Conservation (phyloP, 1,284 basidiomycete species). For the Ganoderma leucocontextum region DNA sequence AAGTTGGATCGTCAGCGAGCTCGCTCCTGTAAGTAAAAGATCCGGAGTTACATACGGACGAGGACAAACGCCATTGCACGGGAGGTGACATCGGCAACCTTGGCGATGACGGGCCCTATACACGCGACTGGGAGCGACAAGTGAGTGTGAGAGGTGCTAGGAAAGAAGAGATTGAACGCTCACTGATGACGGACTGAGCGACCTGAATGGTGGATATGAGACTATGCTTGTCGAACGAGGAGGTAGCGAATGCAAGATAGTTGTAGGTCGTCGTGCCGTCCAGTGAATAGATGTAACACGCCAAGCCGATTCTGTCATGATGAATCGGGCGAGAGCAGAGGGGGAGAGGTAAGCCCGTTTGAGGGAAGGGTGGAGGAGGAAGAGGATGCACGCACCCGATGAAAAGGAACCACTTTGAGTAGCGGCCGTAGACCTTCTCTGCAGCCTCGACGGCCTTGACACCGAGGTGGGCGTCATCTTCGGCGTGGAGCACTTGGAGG, state of each 20-base stretch:
- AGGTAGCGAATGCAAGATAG: slow-evolving; percentile 72
- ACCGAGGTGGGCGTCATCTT: slow-evolving; percentile 51
- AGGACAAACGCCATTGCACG: slow-evolving; percentile 66
- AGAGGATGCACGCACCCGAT: slow-evolving; percentile 52
- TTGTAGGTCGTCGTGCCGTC: slow-evolving; percentile 74
- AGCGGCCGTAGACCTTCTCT: slow-evolving; percentile 58
- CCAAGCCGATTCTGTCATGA: slow-evolving; percentile 62
- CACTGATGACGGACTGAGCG: slow-evolving; percentile 66
- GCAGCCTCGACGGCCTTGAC: slow-evolving; percentile 62
- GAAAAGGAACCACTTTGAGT: slow-evolving; percentile 70
- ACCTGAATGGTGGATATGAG: slow-evolving; percentile 73
- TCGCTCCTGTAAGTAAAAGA: slow-evolving; percentile 7
- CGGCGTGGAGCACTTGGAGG: slow-evolving; percentile 25
- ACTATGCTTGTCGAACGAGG: slow-evolving; percentile 65
- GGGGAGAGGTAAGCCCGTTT: neutral
- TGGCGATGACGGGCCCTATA: slow-evolving; percentile 84
- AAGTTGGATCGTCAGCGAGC: neutral
- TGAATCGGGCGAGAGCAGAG: neutral
- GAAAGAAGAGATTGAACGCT: slow-evolving; percentile 50
- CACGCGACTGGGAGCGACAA: slow-evolving; percentile 55
- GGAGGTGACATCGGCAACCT: slow-evolving; percentile 77
- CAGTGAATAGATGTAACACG: slow-evolving; percentile 81
- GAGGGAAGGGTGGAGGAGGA: neutral
- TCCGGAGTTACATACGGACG: slow-evolving; percentile 58
- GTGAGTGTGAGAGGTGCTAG: slow-evolving; percentile 50